Evolutionary conservation across 495 filamentous ascomycete genomes (phyloP).

Genomic region (Beverwykella pulmonaria): DNA sequence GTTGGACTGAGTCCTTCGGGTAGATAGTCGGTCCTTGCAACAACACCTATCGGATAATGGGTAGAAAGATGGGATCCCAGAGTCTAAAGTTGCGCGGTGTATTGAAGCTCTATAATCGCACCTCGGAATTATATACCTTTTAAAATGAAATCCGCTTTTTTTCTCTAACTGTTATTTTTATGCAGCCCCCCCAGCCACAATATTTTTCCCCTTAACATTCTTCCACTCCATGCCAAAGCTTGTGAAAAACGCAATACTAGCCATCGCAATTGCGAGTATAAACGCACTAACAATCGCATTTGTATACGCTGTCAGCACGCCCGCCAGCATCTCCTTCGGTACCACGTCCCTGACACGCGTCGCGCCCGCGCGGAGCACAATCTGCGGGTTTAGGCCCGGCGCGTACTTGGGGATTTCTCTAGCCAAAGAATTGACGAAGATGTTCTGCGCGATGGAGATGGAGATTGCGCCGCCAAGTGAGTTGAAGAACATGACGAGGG

Average conservation of each 20-base stretch:
- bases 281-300: conserved; percentile 42
- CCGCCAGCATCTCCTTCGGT: conserved; percentile 32
- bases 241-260: conserved; percentile 37
- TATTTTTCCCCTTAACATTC: conserved; percentile 47
- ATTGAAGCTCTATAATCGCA: too few relatives aligned
- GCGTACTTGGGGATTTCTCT: conserved; percentile 35
- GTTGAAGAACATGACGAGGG: conserved; percentile 47
- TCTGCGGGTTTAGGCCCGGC: conserved; percentile 35
- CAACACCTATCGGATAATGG: too few relatives aligned
- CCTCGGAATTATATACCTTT: background rate
- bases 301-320: conserved; percentile 43
- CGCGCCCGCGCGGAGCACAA: conserved; percentile 43
- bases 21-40: too few relatives aligned
- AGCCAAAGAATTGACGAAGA: conserved; percentile 44
- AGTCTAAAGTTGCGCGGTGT: too few relatives aligned
- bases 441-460: conserved; percentile 45
- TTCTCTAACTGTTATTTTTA: background rate
- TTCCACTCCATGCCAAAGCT: conserved; percentile 44
- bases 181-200: conserved; percentile 29
- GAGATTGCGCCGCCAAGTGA: conserved; percentile 45
- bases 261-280: conserved; percentile 38
- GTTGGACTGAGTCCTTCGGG: too few relatives aligned
- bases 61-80: too few relatives aligned
- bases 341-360: conserved; percentile 43
- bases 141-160: background rate